Evolutionary conservation across 106 monocot genomes (phyloP), one percentile per base, ranked within the genome.

Genomic region (Acanthochlamys bracteata): DNA sequence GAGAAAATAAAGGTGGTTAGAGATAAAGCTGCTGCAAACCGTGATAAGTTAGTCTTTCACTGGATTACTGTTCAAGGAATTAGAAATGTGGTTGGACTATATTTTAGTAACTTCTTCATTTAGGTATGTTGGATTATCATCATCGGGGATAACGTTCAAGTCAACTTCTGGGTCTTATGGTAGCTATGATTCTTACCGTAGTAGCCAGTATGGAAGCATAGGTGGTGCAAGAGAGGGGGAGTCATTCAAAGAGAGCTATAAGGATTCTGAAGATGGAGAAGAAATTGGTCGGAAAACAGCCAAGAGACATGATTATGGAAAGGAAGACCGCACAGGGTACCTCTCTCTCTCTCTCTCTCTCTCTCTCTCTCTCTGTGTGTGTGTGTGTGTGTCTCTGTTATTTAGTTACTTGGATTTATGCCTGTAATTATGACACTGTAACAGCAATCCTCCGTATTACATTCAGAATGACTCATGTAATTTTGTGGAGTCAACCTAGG

Each of bases 111-210:
- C 33, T 6, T 33, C 6, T 33, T 33, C 42, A 64, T 75, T 20
- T 72, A 96, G 95, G 79, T 96, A 87, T 74, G 47, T 90, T 78
- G 95, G 95, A 26, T 76, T 96, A 22, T 96, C 95, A 10, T 96
- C 95, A 58, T 78, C 79, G 58, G 95, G 87, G 66, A 75, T 95
- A 33, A 78, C 84, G 21, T 79, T 70, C 57, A 96, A 85, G 60
- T 88, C 95, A 68, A 84, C 82, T 65, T 67, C 75, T 63, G 19
- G 75, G 51, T 87, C 95, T 26, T 78, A 64, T 70, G 71, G 73
- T 43, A 70, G 73, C 39, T 76, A 64, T 52, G 71, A 57, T 41
- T 80, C 60, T 65, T 51, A 58, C 16, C 49, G 25, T 73, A 76
- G 60, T 73, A 72, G 77, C 59, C 51, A 54, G 33, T 88, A 83